Percentiles rank a stretch among this genome's conserved stretches.
These are phyloP conservation scores for Cajanus cajan DNA, from an alignment of 306 rosid genomes.

Conservation along the genomic window DNA sequence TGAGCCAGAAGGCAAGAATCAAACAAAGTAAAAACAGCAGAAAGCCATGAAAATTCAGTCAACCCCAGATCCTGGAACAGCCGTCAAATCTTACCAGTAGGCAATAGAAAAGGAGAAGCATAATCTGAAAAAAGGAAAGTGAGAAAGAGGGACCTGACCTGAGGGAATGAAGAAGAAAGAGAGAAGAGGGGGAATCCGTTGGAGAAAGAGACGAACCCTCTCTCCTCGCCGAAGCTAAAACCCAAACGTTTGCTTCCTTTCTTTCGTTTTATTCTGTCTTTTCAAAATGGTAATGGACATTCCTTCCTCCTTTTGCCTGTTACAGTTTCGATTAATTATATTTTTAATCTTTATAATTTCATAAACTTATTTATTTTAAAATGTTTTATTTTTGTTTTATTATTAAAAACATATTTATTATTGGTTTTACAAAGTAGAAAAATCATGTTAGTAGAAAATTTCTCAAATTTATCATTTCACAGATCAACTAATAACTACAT, in stretches of 20 bases:
- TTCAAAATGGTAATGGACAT: neutral
- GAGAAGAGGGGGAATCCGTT: constrained; percentile 41
- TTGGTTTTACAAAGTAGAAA: too few relatives aligned
- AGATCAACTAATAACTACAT: too few relatives aligned
- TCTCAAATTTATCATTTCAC: too few relatives aligned
- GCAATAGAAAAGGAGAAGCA: neutral
- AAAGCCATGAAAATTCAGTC: constrained; percentile 24
- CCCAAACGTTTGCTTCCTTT: constrained; percentile 4
- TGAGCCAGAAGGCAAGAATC: constrained; percentile 24
- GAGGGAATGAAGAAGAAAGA: constrained; percentile 5
- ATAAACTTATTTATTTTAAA: too few relatives aligned
- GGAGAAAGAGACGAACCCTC: constrained; percentile 39
- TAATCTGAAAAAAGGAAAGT: neutral
- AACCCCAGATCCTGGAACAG: constrained; percentile 40
- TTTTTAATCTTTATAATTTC: too few relatives aligned
- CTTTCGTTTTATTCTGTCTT: neutral
- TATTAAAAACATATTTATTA: too few relatives aligned
- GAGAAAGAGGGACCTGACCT: neutral
- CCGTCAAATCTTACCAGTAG: neutral
- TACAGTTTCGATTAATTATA: too few relatives aligned
- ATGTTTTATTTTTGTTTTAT: too few relatives aligned
- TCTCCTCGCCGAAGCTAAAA: neutral
- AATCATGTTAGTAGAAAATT: too few relatives aligned
- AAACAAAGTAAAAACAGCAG: neutral
- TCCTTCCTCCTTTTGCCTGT: too few relatives aligned